These are phyloP conservation scores for Lyophyllum shimeji DNA, from an alignment of 768 basidiomycete species.

Conservation along the genomic window DNA sequence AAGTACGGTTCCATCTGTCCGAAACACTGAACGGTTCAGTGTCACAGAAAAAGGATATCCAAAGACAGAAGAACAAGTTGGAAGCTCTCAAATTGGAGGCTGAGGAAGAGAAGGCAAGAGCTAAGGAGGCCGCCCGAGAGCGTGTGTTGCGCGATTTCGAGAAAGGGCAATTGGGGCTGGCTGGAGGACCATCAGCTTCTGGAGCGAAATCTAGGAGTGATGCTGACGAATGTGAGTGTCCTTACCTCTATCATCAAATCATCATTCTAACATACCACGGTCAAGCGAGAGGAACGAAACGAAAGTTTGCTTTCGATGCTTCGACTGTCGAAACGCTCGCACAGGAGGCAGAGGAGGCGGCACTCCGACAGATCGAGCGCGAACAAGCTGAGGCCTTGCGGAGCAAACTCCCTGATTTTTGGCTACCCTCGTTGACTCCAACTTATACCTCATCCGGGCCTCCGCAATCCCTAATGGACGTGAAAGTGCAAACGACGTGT, in stretches of 20 bases:
- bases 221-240: conserved; percentile 31
- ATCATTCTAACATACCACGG: neutral
- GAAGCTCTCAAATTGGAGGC: conserved; percentile 74
- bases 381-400: conserved; percentile 86
- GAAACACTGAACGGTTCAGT: conserved; percentile 42
- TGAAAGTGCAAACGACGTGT: conserved; percentile 89
- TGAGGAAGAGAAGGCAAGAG: conserved; percentile 74
- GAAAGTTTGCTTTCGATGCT: conserved; percentile 84
- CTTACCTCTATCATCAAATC: neutral
- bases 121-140: conserved; percentile 75
- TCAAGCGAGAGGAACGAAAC: conserved; percentile 64
- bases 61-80: conserved; percentile 81
- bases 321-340: conserved; percentile 69
- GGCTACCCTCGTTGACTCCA: conserved; percentile 93
- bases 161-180: conserved; percentile 75
- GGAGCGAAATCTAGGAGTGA: conserved; percentile 37
- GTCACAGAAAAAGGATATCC: conserved; percentile 89
- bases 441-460: conserved; percentile 64
- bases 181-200: conserved; percentile 38
- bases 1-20: neutral
- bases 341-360: conserved; percentile 85
- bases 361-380: conserved; percentile 75
- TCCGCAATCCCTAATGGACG: conserved; percentile 68
- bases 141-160: conserved; percentile 91
- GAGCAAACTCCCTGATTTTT: conserved; percentile 93